These are phyloP conservation scores for Westerdykella aurantiaca DNA, from an alignment of 2,329 filamentous ascomycete genomes.

Conservation along the genomic window DNA sequence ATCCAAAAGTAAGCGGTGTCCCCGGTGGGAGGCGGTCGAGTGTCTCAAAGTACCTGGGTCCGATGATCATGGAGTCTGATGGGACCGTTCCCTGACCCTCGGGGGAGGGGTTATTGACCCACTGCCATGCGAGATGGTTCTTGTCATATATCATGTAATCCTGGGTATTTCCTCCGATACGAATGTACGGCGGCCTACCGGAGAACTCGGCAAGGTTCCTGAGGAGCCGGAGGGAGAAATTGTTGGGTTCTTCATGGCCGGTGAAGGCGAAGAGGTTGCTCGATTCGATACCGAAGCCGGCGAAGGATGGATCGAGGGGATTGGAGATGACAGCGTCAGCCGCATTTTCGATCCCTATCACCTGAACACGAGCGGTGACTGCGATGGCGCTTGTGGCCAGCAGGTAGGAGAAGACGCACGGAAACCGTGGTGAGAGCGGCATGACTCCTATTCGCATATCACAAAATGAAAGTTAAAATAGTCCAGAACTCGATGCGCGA, in stretches of 20 bases:
- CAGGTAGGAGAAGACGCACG: too few relatives aligned
- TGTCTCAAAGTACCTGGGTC: conserved; percentile 44
- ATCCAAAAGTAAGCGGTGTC: conserved; percentile 47
- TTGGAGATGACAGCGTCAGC: conserved; percentile 16
- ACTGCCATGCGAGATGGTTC: conserved; percentile 32
- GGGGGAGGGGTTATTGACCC: conserved; percentile 37
- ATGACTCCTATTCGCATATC: too few relatives aligned
- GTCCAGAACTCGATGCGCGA: too few relatives aligned
- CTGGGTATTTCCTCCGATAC: conserved; percentile 48
- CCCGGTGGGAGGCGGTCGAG: conserved; percentile 47
- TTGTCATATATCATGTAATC: conserved; percentile 46
- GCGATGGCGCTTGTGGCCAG: too few relatives aligned
- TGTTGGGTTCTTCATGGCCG: conserved; percentile 39
- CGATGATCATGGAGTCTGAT: conserved; percentile 44
- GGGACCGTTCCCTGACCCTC: conserved; percentile 38
- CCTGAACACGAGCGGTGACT: too few relatives aligned
- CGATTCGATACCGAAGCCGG: conserved; percentile 49
- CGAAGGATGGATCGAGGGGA: conserved; percentile 41
- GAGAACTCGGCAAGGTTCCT: conserved; percentile 47
- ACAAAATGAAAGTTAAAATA: too few relatives aligned
- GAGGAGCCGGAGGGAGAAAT: conserved; percentile 44
- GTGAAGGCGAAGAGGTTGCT: conserved; percentile 50
- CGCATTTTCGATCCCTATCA: too few relatives aligned
- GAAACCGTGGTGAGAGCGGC: too few relatives aligned
- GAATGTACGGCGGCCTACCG: conserved; percentile 45